Percentiles rank a stretch among this genome's conserved stretches.
These are phyloP conservation scores for Marsdenia floribunda DNA, from an alignment of 257 asterid species.

Conservation along the genomic window DNA sequence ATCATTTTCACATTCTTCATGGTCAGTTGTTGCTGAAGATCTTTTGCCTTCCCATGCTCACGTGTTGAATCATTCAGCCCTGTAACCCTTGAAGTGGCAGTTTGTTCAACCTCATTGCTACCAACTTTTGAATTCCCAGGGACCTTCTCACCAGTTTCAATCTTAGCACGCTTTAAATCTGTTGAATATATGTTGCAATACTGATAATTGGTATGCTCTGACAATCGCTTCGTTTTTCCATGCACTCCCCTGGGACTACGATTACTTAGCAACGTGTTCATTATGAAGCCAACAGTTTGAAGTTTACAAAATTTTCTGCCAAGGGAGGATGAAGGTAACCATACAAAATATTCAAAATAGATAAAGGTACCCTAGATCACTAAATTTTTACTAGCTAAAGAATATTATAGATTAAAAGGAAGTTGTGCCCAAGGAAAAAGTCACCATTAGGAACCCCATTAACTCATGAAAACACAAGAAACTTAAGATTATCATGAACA, in stretches of 20 bases:
- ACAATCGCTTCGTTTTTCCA: not conserved
- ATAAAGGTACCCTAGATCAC: not conserved
- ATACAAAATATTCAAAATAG: not conserved
- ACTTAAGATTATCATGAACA: not conserved
- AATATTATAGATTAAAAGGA: not conserved
- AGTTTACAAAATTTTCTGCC: not conserved
- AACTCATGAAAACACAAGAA: not conserved
- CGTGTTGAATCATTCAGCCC: not conserved
- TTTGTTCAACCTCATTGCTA: constrained; percentile 9
- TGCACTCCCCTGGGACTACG: not conserved
- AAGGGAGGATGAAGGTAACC: not conserved
- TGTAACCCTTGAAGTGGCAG: constrained; percentile 26
- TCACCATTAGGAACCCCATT: not conserved
- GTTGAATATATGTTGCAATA: not conserved
- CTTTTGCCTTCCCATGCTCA: constrained; percentile 5
- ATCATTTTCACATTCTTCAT: not conserved
- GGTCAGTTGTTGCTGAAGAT: not conserved
- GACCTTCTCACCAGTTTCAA: constrained; percentile 1
- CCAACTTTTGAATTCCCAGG: not conserved
- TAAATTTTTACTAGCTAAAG: not conserved
- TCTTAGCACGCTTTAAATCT: not conserved
- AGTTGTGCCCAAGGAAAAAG: not conserved
- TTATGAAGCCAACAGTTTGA: not conserved
- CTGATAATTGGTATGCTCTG: not conserved
- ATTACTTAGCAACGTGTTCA: not conserved